phyloP scores from a whole-genome alignment of 495 filamentous ascomycete genomes.

The Cenococcum geophilum region DNA sequence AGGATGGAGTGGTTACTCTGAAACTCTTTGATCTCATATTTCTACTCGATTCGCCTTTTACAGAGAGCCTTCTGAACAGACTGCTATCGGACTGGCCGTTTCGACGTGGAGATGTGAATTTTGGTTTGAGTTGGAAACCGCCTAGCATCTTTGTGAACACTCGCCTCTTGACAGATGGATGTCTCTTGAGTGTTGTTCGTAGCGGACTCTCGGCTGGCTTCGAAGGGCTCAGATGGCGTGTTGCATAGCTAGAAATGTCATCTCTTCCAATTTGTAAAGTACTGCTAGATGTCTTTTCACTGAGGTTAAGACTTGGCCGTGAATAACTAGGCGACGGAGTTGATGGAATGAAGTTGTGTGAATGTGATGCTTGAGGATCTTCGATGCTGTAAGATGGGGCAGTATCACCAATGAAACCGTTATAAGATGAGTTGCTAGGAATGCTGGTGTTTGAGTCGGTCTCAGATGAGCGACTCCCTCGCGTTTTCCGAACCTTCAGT shows the following conservation, averaged over 20 bases:
- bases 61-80: conserved; percentile 20
- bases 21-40: not conserved
- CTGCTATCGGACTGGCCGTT: conserved; percentile 21
- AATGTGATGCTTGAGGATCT: not conserved
- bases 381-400: not conserved
- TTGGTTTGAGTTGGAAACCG: conserved; percentile 21
- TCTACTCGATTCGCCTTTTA: conserved; percentile 6
- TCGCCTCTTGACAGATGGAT: conserved; percentile 27
- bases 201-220: not conserved
- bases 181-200: conserved; percentile 7
- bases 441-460: not conserved
- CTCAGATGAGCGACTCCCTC: conserved; percentile 8
- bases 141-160: conserved; percentile 30
- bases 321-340: not conserved
- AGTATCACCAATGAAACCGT: not conserved
- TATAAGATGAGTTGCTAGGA: not conserved
- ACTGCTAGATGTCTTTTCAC: not conserved
- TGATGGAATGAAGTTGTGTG: not conserved
- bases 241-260: not conserved
- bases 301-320: not conserved
- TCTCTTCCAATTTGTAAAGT: not conserved
- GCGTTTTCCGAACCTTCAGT: conserved; percentile 29
- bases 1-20: not conserved
- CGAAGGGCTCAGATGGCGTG: not conserved
- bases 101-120: conserved; percentile 14